Percentiles rank a stretch among this genome's conserved stretches.
These are phyloP conservation scores for Arabidopsis suecica DNA, from an alignment of 345 rosid genomes.

Conservation along the genomic window DNA sequence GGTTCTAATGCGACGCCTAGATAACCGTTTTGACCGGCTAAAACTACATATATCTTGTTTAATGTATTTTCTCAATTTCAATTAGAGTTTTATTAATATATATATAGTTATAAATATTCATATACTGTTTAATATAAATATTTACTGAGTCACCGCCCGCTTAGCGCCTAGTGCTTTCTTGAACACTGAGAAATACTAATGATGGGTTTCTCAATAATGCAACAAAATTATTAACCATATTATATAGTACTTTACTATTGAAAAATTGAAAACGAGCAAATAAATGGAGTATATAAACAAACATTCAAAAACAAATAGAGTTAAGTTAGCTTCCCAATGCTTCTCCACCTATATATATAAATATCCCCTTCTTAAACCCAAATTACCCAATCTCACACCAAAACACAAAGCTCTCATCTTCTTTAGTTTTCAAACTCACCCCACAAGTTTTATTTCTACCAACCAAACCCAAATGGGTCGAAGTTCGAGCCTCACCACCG, in stretches of 20 bases:
- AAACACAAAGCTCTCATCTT: slow-evolving; percentile 31
- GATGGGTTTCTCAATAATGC: neutral
- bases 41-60: too few species aligned
- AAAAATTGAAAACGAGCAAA: slow-evolving; percentile 6
- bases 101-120: too few species aligned
- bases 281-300: neutral
- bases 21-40: too few species aligned
- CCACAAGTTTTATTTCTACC: neutral
- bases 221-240: neutral
- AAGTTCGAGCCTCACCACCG: slow-evolving; percentile 15
- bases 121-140: too few species aligned
- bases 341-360: neutral
- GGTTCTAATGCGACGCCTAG: too few species aligned
- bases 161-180: too few species aligned
- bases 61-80: too few species aligned
- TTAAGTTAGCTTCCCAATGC: slow-evolving; percentile 1
- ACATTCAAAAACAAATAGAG: neutral
- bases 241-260: neutral
- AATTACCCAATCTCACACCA: slow-evolving; percentile 37
- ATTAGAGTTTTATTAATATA: too few species aligned
- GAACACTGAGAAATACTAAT: too few species aligned
- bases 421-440: slow-evolving; percentile 7
- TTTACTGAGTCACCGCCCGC: too few species aligned
- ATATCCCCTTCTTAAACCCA: slow-evolving; percentile 14
- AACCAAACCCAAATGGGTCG: slow-evolving; percentile 32